Evolutionary conservation across 192 early-diverging fungal genomes (phyloP), one percentile per base, ranked within the genome.

Genomic region (Kickxella alabastrina): DNA sequence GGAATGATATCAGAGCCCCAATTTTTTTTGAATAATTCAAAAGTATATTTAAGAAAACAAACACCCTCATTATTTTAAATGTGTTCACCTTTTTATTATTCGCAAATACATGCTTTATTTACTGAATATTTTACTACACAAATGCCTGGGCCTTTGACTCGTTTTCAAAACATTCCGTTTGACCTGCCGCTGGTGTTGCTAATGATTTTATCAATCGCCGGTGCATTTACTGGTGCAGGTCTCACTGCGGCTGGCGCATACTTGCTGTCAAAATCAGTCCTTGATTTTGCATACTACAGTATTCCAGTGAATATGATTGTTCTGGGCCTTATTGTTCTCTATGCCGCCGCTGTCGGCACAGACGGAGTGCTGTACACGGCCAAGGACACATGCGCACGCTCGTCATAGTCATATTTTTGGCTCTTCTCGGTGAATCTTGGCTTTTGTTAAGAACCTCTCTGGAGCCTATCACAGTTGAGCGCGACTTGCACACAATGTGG

Each of bases 401-500:
- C 17, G 19, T 32, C 0, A 8, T 34, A 10, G 18, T 48, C 10
- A 1, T 48, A 2, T 13, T 35, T 3, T 3, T 48, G 17, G 22
- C 28, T 1, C 12, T 70, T 1, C 38, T 72, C 1, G 46, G 51
- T 31, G 68, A 80, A 51, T 17, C 53, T 1, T 21, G 57, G 39
- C 23, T 77, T 10, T 25, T 62, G 15, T 26, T 68, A 1, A 26
- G 19, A 4, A 47, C 49, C 6, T 18, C 76, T 10, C 39, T 64
- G 17, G 57, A 57, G 14, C 49, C 43, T 3, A 23, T 47, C 19
- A 43, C 28, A 6, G 52, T 66, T 0, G 56, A 61, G 14, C 36
- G 18, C 7, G 26, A 56, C 12, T 44, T 80, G 13, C 59, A 70
- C 40, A 21, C 37, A 2, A 52, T 73, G n/a, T 83, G 82, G 82